A percentile compares a stretch with the other conserved stretches of the same genome.
phyloP scores from a whole-genome alignment of 805 yeast species.

The Lachancea sp. region DNA sequence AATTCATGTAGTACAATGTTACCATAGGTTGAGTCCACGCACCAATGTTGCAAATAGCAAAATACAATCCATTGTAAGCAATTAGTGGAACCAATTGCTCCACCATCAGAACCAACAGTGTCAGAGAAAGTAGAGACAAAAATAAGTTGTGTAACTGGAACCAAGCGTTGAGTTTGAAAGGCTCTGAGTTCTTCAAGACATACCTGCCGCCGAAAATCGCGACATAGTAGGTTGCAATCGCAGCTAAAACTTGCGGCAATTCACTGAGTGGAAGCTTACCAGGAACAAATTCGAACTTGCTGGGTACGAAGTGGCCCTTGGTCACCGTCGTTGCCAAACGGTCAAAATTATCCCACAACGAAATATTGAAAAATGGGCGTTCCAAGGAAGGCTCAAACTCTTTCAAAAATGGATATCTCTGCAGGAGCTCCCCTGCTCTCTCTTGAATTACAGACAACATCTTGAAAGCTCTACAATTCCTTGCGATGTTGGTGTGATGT shows the following conservation, averaged over 20 bases:
- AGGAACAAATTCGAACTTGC: conserved; percentile 58
- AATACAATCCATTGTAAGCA: conserved; percentile 67
- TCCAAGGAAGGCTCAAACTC: conserved; percentile 28
- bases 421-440: conserved; percentile 18
- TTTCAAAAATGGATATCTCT: conserved; percentile 18
- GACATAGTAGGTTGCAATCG: conserved; percentile 65
- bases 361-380: conserved; percentile 33
- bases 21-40: conserved; percentile 85
- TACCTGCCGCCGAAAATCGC: conserved; percentile 82
- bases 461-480: too few relatives aligned
- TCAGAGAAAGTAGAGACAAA: conserved; percentile 62
- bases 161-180: conserved; percentile 65
- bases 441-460: conserved; percentile 9
- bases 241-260: conserved; percentile 49
- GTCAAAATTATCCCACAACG: conserved; percentile 30
- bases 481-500: too few relatives aligned
- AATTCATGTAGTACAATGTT: conserved; percentile 82
- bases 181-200: conserved; percentile 49
- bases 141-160: conserved; percentile 83
- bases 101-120: conserved; percentile 58
- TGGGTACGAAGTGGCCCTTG: conserved; percentile 26
- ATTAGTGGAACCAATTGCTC: conserved; percentile 86
- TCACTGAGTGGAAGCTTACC: conserved; percentile 64
- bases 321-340: conserved; percentile 16
- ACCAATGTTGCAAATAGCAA: conserved; percentile 68